A percentile compares a stretch with the other conserved stretches of the same genome.
Evolutionary conservation across 495 filamentous ascomycete genomes (phyloP).

Genomic region (Daldinia grandis): DNA sequence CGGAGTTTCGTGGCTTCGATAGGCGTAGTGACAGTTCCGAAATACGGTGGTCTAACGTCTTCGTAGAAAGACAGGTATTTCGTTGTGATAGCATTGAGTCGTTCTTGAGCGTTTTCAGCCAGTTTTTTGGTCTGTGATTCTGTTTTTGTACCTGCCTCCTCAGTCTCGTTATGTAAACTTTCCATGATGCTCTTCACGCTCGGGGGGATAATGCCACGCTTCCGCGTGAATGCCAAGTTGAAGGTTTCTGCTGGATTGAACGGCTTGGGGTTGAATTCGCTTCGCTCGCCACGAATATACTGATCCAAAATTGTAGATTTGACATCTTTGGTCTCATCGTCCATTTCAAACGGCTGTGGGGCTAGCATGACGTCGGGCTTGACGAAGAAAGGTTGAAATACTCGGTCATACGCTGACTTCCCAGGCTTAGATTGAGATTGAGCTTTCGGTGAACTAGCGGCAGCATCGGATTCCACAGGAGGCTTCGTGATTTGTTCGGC

Average conservation of each 20-base stretch:
- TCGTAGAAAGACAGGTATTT: conserved; percentile 85
- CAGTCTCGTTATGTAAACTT: conserved; percentile 41
- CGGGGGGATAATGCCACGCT: conserved; percentile 59
- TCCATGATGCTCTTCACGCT: conserved; percentile 75
- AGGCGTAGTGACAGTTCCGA: conserved; percentile 76
- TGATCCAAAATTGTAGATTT: conserved; percentile 61
- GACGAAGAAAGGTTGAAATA: conserved; percentile 81
- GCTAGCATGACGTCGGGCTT: conserved; percentile 73
- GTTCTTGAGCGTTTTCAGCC: conserved; percentile 53
- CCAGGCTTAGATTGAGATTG: conserved; percentile 44
- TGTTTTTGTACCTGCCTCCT: conserved; percentile 31
- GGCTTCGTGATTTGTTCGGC: conserved; percentile 45
- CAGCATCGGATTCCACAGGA: conserved; percentile 5
- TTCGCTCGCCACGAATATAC: conserved; percentile 50
- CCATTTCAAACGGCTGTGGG: conserved; percentile 57
- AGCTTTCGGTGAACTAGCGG: conserved; percentile 23
- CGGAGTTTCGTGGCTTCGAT: conserved; percentile 52
- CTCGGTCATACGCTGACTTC: conserved; percentile 70
- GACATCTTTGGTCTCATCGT: conserved; percentile 61
- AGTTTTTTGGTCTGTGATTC: conserved; percentile 58
- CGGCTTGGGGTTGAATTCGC: conserved; percentile 40
- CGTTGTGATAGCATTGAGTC: conserved; percentile 69
- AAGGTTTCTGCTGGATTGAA: conserved; percentile 69
- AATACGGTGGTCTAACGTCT: conserved; percentile 91
- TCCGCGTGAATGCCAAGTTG: conserved; percentile 61